These are phyloP conservation scores for Phytomonas serpens DNA, from an alignment of 208 protist species.

Conservation along the genomic window DNA sequence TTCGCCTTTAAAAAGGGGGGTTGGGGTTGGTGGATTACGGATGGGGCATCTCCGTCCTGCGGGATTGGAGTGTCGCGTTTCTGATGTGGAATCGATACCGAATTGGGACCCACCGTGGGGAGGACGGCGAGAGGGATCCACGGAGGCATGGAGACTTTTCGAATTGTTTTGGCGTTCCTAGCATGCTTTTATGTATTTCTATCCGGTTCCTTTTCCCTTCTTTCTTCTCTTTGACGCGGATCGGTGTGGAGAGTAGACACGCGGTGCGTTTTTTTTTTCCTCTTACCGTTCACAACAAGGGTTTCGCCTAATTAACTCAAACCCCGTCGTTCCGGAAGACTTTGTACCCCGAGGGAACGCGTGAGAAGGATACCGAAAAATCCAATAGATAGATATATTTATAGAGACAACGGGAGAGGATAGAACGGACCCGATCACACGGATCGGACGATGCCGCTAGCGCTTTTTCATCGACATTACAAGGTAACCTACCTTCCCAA, in stretches of 20 bases:
- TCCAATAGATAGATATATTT: slow-evolving; percentile 15
- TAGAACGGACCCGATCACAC: not conserved
- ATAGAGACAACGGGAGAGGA: not conserved
- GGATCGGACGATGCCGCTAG: slow-evolving; percentile 12
- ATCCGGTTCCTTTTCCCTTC: slow-evolving; percentile 7
- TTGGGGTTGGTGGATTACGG: not conserved
- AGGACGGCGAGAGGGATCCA: not conserved
- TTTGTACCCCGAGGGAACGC: not conserved
- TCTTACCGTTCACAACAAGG: not conserved
- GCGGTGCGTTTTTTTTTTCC: not conserved
- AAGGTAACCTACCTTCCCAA: slow-evolving; percentile 57
- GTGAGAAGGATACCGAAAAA: not conserved
- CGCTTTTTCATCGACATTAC: slow-evolving; percentile 65
- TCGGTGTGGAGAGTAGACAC: not conserved
- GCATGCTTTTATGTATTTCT: slow-evolving; percentile 6
- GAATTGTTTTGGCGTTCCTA: not conserved
- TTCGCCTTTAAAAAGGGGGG: too few species aligned
- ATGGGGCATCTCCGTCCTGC: not conserved
- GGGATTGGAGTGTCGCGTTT: not conserved
- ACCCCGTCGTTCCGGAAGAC: not conserved
- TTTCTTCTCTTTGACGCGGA: not conserved
- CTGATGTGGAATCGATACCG: not conserved
- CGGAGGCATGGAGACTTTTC: not conserved
- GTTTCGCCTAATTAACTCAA: not conserved
- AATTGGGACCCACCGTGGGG: not conserved